phyloP scores from a whole-genome alignment of 2,329 filamentous ascomycete species.

The Fusarium beomiforme region DNA sequence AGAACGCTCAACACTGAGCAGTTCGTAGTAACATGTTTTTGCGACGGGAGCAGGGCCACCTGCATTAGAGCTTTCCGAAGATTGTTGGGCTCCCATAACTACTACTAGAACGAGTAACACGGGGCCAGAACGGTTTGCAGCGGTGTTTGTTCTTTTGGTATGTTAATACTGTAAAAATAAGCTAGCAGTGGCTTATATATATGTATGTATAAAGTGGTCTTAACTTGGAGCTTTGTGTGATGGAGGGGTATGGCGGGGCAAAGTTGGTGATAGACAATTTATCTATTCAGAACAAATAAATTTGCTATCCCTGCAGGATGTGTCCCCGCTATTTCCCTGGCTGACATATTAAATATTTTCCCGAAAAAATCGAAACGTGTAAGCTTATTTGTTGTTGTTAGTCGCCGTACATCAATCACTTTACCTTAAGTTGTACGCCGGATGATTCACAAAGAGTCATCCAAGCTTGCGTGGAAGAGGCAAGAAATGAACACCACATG shows the following conservation, averaged over 20 bases:
- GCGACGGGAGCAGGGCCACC: conserved; percentile 52
- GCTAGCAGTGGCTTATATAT: background rate
- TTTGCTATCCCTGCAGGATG: conserved; percentile 11
- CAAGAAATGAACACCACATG: background rate
- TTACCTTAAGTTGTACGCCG: conserved; percentile 15
- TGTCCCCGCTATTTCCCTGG: conserved; percentile 7
- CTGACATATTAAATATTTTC: background rate
- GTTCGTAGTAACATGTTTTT: conserved; percentile 87
- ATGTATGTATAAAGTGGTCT: background rate
- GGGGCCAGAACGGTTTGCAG: background rate
- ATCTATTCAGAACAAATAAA: conserved; percentile 1
- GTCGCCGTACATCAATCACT: background rate
- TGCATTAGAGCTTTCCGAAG: conserved; percentile 52
- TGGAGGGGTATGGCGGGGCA: conserved; percentile 38
- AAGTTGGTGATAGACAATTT: conserved; percentile 2
- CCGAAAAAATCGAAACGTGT: conserved; percentile 15
- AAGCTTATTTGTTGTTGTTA: conserved; percentile 26
- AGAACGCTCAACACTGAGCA: conserved; percentile 76
- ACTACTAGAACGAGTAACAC: background rate
- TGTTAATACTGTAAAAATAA: background rate
- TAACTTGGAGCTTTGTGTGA: conserved; percentile 1
- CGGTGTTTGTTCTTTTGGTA: background rate
- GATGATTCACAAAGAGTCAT: conserved; percentile 36
- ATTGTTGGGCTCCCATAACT: conserved; percentile 67
- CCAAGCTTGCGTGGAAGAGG: background rate